Evolutionary conservation across 2,329 filamentous ascomycete species (phyloP), one percentile per base, ranked within the genome.

Genomic region (Ascomycota sp.): DNA sequence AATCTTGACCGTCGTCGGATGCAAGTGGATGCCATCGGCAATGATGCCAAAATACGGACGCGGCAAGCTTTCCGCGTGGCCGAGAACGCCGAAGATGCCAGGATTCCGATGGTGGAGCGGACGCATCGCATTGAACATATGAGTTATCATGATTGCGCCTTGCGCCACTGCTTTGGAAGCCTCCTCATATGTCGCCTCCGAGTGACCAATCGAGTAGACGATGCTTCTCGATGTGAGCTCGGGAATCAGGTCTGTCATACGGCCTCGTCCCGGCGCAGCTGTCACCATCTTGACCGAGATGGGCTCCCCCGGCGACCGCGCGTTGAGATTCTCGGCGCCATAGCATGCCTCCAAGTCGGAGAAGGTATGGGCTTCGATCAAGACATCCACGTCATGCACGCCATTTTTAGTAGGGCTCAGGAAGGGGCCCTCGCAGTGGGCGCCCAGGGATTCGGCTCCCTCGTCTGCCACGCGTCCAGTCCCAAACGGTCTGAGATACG

Each of bases 101-200:
- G 85, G 83, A 51, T 93, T 83, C 33, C 85, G 76, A 59, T 94
- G 82, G 50, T 89, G 80, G 30, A 92, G 69, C 10, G 82, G 82
- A 1, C 74, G 67, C 83, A 93, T 93, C 19, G 83, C 83, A 48
- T 93, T 93, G 67, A 92, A 93, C 2, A 93, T 63, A 45, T 93
- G 83, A 0, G 83, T 93, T 39, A 93, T 78, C 80, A 91, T 92
- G 29, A 68, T 78, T 2, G 79, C 80, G 30, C 83, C 83, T 6
- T 71, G 63, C n/a, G 57, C 59, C 4, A 89, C 66, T 13, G 79
- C 78, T 4, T 58, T 54, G 4, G 75, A 70, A 1, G 79, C 81
- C 46, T 86, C 65, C 50, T 91, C 80, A 46, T 86, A 92, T 0
- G 77, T 81, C 10, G 82, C 78, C 48, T 91, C 80, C 0, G 81